These are phyloP conservation scores for Hericium coralloides DNA, from an alignment of 768 basidiomycete species.

Conservation along the genomic window DNA sequence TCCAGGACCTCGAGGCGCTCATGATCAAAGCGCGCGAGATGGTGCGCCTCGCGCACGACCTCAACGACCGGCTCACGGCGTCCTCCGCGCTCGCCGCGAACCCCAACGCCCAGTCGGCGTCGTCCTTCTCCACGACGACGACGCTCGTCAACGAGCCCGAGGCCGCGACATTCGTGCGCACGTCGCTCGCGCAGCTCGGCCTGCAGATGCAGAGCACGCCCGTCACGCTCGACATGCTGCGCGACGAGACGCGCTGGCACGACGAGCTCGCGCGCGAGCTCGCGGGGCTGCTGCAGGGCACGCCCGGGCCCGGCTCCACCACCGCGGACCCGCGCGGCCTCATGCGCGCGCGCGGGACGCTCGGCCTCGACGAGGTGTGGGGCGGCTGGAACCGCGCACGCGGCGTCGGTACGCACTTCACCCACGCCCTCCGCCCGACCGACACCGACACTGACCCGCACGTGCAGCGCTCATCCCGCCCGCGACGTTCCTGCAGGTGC, in stretches of 20 bases:
- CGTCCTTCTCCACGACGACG: conserved; percentile 18
- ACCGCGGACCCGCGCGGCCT: conserved; percentile 42
- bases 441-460: background rate
- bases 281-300: conserved; percentile 55
- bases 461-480: conserved; percentile 80
- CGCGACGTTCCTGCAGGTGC: conserved; percentile 67
- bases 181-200: conserved; percentile 85
- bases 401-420: conserved; percentile 61
- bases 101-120: conserved; percentile 7
- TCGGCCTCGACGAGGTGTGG: conserved; percentile 91
- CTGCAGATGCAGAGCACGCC: conserved; percentile 70
- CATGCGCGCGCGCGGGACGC: conserved; percentile 72
- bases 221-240: conserved; percentile 82
- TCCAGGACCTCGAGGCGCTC: conserved; percentile 82
- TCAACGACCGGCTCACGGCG: conserved; percentile 73
- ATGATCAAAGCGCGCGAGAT: conserved; percentile 91
- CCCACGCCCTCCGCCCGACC: background rate
- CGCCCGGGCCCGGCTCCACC: conserved; percentile 3
- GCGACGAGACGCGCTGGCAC: conserved; percentile 71
- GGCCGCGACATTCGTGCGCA: conserved; percentile 80
- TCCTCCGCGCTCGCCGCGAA: conserved; percentile 11
- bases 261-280: conserved; percentile 81
- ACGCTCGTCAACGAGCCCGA: conserved; percentile 53
- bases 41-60: conserved; percentile 80
- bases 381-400: conserved; percentile 91